phyloP scores from a whole-genome alignment of 2,329 filamentous ascomycete genomes.

The Microascus cirrosus region DNA sequence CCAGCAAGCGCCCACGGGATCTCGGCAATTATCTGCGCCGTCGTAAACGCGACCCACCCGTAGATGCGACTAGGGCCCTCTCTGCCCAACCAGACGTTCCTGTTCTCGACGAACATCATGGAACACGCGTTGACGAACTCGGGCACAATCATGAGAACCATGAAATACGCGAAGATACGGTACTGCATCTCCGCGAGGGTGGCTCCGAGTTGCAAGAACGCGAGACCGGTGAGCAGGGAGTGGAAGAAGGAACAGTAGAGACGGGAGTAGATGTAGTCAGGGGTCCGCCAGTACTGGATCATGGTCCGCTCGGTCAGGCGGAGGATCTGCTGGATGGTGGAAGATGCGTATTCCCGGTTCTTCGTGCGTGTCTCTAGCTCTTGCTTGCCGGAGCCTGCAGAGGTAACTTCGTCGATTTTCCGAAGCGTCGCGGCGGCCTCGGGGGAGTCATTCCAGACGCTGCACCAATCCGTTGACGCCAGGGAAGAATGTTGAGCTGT shows the following conservation, averaged over 20 bases:
- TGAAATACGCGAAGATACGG: neutral
- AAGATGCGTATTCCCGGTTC: neutral
- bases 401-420: constrained; percentile 44
- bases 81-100: constrained; percentile 50
- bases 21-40: constrained; percentile 61
- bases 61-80: constrained; percentile 68
- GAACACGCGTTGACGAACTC: constrained; percentile 53
- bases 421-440: constrained; percentile 46
- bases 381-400: neutral
- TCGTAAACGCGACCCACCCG: constrained; percentile 66
- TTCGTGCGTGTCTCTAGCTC: neutral
- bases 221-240: constrained; percentile 71
- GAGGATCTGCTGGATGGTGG: constrained; percentile 36
- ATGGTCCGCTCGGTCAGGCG: constrained; percentile 62
- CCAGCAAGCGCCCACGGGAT: constrained; percentile 59
- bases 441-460: constrained; percentile 59
- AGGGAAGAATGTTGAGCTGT: neutral
- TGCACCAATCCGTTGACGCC: constrained; percentile 43
- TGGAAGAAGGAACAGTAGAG: constrained; percentile 37
- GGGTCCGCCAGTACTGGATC: constrained; percentile 63
- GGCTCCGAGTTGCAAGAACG: constrained; percentile 60
- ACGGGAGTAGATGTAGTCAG: constrained; percentile 56
- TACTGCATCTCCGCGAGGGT: constrained; percentile 10
- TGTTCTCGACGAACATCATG: constrained; percentile 68
- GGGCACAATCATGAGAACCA: neutral